These are phyloP conservation scores for Podospora pseudocomata DNA, from an alignment of 495 filamentous ascomycete species.

Conservation along the genomic window DNA sequence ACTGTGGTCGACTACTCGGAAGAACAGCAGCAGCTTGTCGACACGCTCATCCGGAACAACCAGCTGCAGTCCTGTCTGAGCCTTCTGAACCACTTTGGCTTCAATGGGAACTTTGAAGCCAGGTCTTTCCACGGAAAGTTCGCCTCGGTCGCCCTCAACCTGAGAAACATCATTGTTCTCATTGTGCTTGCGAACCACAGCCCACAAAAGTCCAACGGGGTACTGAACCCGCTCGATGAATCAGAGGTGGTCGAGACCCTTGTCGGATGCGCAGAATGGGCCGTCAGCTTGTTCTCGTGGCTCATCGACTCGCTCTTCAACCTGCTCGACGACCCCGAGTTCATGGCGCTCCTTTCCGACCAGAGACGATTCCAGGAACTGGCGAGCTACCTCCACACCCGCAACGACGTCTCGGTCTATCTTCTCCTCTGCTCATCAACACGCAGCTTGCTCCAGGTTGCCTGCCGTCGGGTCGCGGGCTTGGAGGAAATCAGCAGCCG, in stretches of 20 bases:
- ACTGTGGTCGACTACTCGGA: conserved; percentile 66
- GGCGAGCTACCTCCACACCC: conserved; percentile 40
- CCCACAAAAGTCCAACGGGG: conserved; percentile 34
- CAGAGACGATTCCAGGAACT: conserved; percentile 48
- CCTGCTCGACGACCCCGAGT: conserved; percentile 53
- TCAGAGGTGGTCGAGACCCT: conserved; percentile 57
- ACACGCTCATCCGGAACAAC: conserved; percentile 64
- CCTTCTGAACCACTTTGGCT: conserved; percentile 66
- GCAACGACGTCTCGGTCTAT: conserved; percentile 57
- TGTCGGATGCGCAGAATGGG: conserved; percentile 60
- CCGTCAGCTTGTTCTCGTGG: conserved; percentile 64
- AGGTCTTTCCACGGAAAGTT: conserved; percentile 64
- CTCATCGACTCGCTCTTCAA: conserved; percentile 64
- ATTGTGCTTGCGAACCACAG: conserved; percentile 58
- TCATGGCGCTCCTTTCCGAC: conserved; percentile 41
- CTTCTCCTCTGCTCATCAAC: conserved; percentile 70
- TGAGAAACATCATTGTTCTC: conserved; percentile 65
- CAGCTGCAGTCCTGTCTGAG: conserved; percentile 66
- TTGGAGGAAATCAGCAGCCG: conserved; percentile 41
- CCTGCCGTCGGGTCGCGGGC: conserved; percentile 58
- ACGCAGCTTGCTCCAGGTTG: conserved; percentile 64
- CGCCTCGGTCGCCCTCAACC: conserved; percentile 67
- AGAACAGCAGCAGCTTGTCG: conserved; percentile 54
- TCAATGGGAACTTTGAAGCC: conserved; percentile 54
- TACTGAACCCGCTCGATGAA: conserved; percentile 58